Conservation (phyloP, 352 stramenopile genomes). For the Pythium dissimile region DNA sequence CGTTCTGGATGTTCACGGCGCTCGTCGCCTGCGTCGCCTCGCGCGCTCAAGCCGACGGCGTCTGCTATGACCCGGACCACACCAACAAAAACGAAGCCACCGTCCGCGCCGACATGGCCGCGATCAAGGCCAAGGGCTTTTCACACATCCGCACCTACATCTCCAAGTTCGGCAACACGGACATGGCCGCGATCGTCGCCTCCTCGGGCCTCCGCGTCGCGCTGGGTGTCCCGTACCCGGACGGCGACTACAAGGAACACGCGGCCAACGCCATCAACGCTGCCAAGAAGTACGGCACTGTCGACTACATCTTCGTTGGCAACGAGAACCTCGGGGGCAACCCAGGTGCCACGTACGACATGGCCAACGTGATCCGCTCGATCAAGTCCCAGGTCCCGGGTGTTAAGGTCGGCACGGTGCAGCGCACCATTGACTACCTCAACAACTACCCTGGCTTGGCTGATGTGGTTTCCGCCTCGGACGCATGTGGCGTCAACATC, state of each 20-base stretch:
- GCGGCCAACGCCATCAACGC: constrained; percentile 36
- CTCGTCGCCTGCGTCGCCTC: constrained; percentile 33
- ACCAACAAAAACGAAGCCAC: constrained; percentile 29
- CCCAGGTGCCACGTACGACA: constrained; percentile 29
- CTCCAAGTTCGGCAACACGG: constrained; percentile 41
- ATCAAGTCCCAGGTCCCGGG: constrained; percentile 42
- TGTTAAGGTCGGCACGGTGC: constrained; percentile 64
- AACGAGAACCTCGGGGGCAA: constrained; percentile 58
- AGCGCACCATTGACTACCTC: constrained; percentile 59
- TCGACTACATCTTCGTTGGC: constrained; percentile 59
- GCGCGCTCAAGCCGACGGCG: constrained; percentile 49
- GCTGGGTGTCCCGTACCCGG: constrained; percentile 46
- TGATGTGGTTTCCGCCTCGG: constrained; percentile 45
- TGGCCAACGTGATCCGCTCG: constrained; percentile 46
- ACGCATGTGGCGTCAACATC: constrained; percentile 72
- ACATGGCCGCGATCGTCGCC: constrained; percentile 52
- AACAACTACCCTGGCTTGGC: constrained; percentile 29
- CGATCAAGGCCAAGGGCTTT: constrained; percentile 53
- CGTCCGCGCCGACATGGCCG: constrained; percentile 41
- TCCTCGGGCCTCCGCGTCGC: constrained; percentile 39
- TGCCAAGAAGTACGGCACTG: constrained; percentile 32
- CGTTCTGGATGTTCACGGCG: constrained; percentile 26
- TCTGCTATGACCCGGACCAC: constrained; percentile 72
- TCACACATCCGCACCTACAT: constrained; percentile 69
- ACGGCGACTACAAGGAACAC: constrained; percentile 43